phyloP scores from a whole-genome alignment of 2,329 filamentous ascomycete genomes.

The Nannizzia gypsea region DNA sequence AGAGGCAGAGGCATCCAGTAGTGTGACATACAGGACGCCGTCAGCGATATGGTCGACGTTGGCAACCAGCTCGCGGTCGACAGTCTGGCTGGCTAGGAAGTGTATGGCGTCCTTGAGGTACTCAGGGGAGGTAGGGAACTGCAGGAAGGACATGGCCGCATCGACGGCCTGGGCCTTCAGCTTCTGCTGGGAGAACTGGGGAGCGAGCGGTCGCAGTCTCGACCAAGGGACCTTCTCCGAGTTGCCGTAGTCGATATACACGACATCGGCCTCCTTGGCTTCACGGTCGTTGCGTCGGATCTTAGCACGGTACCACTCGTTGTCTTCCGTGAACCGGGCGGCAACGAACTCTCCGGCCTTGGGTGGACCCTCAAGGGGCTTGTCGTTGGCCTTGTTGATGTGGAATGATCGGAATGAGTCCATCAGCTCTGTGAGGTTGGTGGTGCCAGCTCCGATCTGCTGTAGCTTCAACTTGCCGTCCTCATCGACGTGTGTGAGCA shows the following conservation, averaged over 20 bases:
- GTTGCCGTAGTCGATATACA: slow-evolving; percentile 97
- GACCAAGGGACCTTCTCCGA: slow-evolving; percentile 79
- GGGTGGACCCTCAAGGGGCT: slow-evolving; percentile 59
- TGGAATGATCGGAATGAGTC: slow-evolving; percentile 85
- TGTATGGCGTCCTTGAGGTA: slow-evolving; percentile 71
- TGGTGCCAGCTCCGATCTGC: slow-evolving; percentile 74
- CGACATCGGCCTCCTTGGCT: slow-evolving; percentile 74
- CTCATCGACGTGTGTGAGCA: slow-evolving; percentile 79
- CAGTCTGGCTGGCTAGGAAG: slow-evolving; percentile 63
- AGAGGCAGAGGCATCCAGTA: slow-evolving; percentile 63
- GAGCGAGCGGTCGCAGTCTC: slow-evolving; percentile 64
- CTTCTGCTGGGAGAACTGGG: slow-evolving; percentile 67
- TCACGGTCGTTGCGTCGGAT: slow-evolving; percentile 87
- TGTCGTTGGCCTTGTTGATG: slow-evolving; percentile 66
- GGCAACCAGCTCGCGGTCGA: slow-evolving; percentile 67
- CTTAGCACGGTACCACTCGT: slow-evolving; percentile 87
- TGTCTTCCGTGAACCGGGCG: slow-evolving; percentile 78
- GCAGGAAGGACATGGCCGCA: slow-evolving; percentile 74
- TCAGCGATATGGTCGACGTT: slow-evolving; percentile 82
- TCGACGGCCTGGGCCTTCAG: slow-evolving; percentile 81
- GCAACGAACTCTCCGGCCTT: slow-evolving; percentile 88
- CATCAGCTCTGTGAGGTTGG: slow-evolving; percentile 78
- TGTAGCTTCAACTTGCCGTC: slow-evolving; percentile 81
- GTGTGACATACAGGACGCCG: slow-evolving; percentile 69
- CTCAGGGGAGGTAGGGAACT: slow-evolving; percentile 69